Evolutionary conservation across 2,329 filamentous ascomycete species (phyloP), one percentile per base, ranked within the genome.

Genomic region (Albifimbria verrucaria): DNA sequence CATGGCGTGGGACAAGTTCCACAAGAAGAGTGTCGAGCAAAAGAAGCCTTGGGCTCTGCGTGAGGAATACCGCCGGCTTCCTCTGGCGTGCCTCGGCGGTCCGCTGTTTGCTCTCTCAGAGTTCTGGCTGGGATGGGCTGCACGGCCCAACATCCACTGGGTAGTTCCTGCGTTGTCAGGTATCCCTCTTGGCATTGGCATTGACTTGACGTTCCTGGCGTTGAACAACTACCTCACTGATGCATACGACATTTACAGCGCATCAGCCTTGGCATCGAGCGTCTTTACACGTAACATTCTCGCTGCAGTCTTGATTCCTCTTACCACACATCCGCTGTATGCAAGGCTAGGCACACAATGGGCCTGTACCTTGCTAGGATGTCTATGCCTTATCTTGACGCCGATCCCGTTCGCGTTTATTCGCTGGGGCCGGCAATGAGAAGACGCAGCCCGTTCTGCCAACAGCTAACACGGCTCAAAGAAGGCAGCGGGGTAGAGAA

Each of bases 21-120:
- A 44, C 22, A 21, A 23, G 42, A 15, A 22, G 9, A 25, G 39
- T 17, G 42, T 25, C 9, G 24, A n/a, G 21, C 49, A 46, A 12
- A 15, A 24, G 26, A 36, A 74, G n/a, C 58, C 64, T 3, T 85
- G 82, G 82, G 68, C 77, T 0, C 63, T 67, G 25, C 68, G 68
- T n/a, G 77, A 79, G 59, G 68, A 85, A 61, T 77, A 77, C 59
- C 73, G 79, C 12, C 75, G 82, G 2, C 71, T 85, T 0, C 82
- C 82, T 0, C 68, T 85, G 6, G 80, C 42, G 22, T 44, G 42
- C 22, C 42, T 44, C 22, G 42, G 42, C 22, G 42, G 42, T 20
- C 42, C 42, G 15, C 18, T 44, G 42, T 44, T 44, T 23, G 42
- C 42, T 4, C 42, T 44, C 3, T 44, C 42, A 5, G 42, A 44